Percentiles rank a stretch among this genome's conserved stretches.
Evolutionary conservation across 2,329 filamentous ascomycete species (phyloP).

Genomic region (Tolypocladium paradoxum): DNA sequence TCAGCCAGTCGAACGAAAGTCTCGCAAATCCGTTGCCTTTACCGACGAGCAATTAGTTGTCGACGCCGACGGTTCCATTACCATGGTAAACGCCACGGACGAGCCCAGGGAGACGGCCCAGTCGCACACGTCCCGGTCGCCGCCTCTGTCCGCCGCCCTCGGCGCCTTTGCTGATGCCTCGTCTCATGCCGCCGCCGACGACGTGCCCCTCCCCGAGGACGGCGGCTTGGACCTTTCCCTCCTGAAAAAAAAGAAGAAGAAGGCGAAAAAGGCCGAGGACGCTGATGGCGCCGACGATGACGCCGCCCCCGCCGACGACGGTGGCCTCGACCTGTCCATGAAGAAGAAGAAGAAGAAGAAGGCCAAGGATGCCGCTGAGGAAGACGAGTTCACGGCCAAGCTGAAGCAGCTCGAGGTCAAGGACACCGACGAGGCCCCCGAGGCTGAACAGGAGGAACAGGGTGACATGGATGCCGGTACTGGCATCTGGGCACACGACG

Average conservation of each 20-base stretch:
- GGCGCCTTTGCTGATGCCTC: constrained; percentile 41
- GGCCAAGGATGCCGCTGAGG: constrained; percentile 49
- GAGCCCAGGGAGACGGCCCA: constrained; percentile 72
- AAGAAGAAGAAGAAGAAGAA: constrained; percentile 74
- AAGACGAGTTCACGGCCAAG: constrained; percentile 50
- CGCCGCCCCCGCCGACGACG: constrained; percentile 38
- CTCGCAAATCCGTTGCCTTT: constrained; percentile 90
- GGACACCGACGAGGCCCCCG: constrained; percentile 49
- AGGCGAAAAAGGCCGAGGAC: constrained; percentile 27
- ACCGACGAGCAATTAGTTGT: constrained; percentile 80
- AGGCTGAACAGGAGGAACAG: constrained; percentile 41
- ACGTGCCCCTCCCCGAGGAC: constrained; percentile 37
- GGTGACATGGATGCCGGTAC: constrained; percentile 82
- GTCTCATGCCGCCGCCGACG: constrained; percentile 33
- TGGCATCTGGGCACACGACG: constrained; percentile 80
- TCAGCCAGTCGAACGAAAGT: constrained; percentile 46
- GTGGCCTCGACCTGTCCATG: constrained; percentile 47
- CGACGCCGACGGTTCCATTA: constrained; percentile 79
- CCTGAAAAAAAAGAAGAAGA: constrained; percentile 79
- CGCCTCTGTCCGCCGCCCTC: constrained; percentile 44
- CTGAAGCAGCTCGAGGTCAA: constrained; percentile 53
- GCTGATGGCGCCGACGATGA: constrained; percentile 37
- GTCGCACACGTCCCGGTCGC: constrained; percentile 64
- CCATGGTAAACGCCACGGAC: constrained; percentile 59
- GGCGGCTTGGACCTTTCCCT: constrained; percentile 48